A percentile compares a stretch with the other conserved stretches of the same genome.
phyloP scores from a whole-genome alignment of 495 filamentous ascomycete genomes.

The Evansstolkia leycettana region DNA sequence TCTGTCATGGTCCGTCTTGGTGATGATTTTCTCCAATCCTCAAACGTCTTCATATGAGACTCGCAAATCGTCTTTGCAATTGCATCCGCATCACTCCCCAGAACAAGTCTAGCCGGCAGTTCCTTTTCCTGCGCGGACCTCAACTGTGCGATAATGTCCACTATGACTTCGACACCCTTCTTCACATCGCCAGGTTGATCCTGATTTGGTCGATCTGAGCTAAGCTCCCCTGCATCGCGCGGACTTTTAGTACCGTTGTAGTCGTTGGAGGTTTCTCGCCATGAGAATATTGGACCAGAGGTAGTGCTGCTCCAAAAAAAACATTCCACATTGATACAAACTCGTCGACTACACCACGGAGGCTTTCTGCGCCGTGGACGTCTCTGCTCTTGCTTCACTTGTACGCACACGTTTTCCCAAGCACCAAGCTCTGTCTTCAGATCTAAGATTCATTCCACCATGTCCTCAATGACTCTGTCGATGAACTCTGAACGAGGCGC shows the following conservation, averaged over 20 bases:
- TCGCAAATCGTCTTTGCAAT: no score
- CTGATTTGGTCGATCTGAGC: conserved; percentile 8
- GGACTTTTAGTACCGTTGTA: conserved; percentile 1
- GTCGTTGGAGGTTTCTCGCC: not conserved
- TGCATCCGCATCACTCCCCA: conserved; percentile 28
- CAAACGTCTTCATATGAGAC: no score
- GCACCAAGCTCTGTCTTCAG: no score
- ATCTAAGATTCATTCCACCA: no score
- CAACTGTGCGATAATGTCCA: conserved; percentile 33
- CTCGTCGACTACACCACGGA: conserved; percentile 26
- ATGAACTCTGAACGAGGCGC: no score
- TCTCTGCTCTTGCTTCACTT: conserved; percentile 32
- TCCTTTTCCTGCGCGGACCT: conserved; percentile 23
- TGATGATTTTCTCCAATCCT: no score
- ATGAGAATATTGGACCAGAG: conserved; percentile 33
- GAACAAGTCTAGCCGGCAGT: conserved; percentile 28
- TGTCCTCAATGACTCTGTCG: no score
- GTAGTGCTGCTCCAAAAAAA: conserved; percentile 37
- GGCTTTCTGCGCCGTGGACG: conserved; percentile 21
- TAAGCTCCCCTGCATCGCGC: conserved; percentile 4
- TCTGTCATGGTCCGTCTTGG: no score
- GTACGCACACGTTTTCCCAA: no score
- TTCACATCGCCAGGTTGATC: conserved; percentile 33
- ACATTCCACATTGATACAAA: conserved; percentile 33
- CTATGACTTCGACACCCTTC: conserved; percentile 33